phyloP scores from a whole-genome alignment of 108 stramenopile species.

The Epithemia pelagica region DNA sequence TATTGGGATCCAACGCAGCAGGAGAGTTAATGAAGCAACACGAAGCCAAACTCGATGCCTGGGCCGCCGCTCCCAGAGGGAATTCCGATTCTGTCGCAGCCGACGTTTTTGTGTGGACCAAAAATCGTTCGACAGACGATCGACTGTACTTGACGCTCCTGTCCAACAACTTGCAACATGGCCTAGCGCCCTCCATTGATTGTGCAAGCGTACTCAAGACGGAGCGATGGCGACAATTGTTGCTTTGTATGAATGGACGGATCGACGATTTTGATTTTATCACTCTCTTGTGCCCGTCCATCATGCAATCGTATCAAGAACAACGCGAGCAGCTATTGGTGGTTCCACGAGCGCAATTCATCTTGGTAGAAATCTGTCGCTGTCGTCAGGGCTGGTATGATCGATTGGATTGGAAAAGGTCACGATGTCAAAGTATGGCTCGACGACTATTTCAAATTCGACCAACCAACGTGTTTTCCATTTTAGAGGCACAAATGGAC shows the following conservation, averaged over 20 bases:
- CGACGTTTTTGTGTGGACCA: not conserved
- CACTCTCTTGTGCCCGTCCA: not conserved
- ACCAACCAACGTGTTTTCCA: not conserved
- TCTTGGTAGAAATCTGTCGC: not conserved
- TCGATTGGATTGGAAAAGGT: not conserved
- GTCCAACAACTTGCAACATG: not conserved
- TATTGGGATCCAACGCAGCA: not conserved
- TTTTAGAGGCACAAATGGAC: not conserved
- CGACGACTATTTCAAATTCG: not conserved
- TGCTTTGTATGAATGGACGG: not conserved
- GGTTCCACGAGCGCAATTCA: not conserved
- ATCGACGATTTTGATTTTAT: not conserved
- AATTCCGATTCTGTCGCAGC: too few relatives aligned
- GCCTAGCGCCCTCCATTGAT: not conserved
- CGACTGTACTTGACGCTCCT: not conserved
- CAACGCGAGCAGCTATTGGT: not conserved
- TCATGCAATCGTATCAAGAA: not conserved
- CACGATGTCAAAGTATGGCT: not conserved
- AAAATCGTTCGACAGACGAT: not conserved
- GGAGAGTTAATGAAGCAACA: not conserved
- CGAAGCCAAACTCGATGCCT: not conserved
- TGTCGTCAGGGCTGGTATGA: not conserved
- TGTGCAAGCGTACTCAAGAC: not conserved
- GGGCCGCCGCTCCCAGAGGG: not conserved
- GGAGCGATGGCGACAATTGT: not conserved